These are phyloP conservation scores for Pseudozyma tsukubaensis DNA, from an alignment of 1,284 basidiomycete species.

Conservation along the genomic window DNA sequence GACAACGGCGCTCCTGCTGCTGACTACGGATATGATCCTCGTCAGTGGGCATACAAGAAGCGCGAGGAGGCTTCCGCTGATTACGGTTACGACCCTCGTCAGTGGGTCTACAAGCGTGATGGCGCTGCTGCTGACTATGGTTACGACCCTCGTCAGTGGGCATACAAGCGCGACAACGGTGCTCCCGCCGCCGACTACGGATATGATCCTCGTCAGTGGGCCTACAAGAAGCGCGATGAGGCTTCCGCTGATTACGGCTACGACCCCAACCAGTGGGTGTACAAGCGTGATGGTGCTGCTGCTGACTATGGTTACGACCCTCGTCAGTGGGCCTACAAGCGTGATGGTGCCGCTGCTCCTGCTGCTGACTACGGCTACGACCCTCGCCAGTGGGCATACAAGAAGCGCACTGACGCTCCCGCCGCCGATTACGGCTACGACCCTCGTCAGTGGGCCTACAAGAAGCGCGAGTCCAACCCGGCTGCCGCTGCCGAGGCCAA, in stretches of 20 bases:
- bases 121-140: slow-evolving; percentile 20
- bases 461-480: slow-evolving; percentile 10
- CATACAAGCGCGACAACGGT: slow-evolving; percentile 12
- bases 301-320: slow-evolving; percentile 19
- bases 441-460: slow-evolving; percentile 7
- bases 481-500: slow-evolving; percentile 6
- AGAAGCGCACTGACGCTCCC: background rate
- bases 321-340: slow-evolving; percentile 21
- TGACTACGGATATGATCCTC: slow-evolving; percentile 18
- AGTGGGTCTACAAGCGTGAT: slow-evolving; percentile 27
- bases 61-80: slow-evolving; percentile 8
- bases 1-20: slow-evolving; percentile 12
- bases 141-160: slow-evolving; percentile 8
- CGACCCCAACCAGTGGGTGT: slow-evolving; percentile 20
- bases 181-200: slow-evolving; percentile 20
- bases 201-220: slow-evolving; percentile 14
- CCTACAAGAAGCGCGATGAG: slow-evolving; percentile 9
- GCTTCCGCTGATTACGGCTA: slow-evolving; percentile 17
- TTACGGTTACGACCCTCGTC: slow-evolving; percentile 18
- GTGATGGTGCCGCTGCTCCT: slow-evolving; percentile 3
- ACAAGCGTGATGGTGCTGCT: slow-evolving; percentile 11
- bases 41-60: slow-evolving; percentile 19
- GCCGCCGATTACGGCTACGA: slow-evolving; percentile 5
- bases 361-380: slow-evolving; percentile 4
- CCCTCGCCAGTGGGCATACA: slow-evolving; percentile 5